Conservation (phyloP, 345 rosid genomes). For the Aquilaria sinensis region DNA sequence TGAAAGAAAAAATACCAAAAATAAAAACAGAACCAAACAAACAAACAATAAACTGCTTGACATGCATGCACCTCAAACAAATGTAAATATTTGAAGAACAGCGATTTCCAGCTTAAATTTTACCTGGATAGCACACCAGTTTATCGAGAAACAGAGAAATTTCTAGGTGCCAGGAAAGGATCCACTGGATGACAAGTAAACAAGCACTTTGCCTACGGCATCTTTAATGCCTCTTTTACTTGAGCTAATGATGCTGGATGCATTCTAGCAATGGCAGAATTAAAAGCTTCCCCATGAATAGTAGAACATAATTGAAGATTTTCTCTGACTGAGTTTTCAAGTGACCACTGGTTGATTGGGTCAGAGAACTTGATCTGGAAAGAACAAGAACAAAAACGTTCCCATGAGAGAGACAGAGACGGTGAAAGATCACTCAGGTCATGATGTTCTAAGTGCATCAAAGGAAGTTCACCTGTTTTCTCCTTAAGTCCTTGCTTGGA, state of each 20-base stretch:
- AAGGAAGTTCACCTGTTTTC: slow-evolving; percentile 57
- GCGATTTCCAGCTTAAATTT: not conserved
- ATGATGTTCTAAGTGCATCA: not conserved
- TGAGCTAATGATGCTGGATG: slow-evolving; percentile 82
- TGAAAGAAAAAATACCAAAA: too few species aligned
- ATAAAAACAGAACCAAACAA: too few species aligned
- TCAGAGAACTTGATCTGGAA: slow-evolving; percentile 70
- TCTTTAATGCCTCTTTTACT: slow-evolving; percentile 87
- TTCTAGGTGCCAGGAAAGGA: slow-evolving; percentile 5
- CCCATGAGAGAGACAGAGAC: not conserved
- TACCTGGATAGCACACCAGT: slow-evolving; percentile 18
- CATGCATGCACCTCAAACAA: not conserved
- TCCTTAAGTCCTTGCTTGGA: slow-evolving; percentile 75
- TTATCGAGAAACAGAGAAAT: not conserved
- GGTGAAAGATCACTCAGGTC: not conserved
- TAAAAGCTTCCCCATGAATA: slow-evolving; percentile 85
- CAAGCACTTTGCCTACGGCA: slow-evolving; percentile 32
- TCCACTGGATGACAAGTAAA: not conserved
- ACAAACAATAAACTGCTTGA: too few species aligned
- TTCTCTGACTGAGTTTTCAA: slow-evolving; percentile 75
- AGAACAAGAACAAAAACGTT: slow-evolving; percentile 1
- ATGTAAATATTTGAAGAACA: not conserved
- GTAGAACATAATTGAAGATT: slow-evolving; percentile 80
- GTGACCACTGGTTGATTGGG: slow-evolving; percentile 70
- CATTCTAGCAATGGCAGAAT: slow-evolving; percentile 66